A percentile compares a stretch with the other conserved stretches of the same genome.
Evolutionary conservation across 1,139 yeast species (phyloP).

Genomic region (Blastobotrys proliferans): DNA sequence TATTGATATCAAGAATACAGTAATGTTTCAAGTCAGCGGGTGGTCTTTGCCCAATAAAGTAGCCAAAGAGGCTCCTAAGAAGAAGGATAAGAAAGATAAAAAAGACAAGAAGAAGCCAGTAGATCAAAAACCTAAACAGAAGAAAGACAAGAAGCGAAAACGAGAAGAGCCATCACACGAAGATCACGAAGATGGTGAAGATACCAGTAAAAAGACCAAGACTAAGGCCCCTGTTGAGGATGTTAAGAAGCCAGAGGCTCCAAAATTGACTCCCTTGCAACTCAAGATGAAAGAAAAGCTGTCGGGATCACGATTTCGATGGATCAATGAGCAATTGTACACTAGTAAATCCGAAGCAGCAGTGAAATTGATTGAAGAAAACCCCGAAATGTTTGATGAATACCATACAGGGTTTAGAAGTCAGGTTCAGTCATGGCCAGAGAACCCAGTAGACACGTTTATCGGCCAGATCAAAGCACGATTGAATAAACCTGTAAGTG

Average conservation of each 20-base stretch:
- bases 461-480: constrained; percentile 66
- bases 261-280: constrained; percentile 73
- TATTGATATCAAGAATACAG: constrained; percentile 1
- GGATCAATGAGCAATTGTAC: constrained; percentile 95
- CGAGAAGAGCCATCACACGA: no score
- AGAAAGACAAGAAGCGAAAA: constrained; percentile 21
- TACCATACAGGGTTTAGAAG: constrained; percentile 93
- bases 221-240: constrained; percentile 6
- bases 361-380: constrained; percentile 62
- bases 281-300: constrained; percentile 93
- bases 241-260: constrained; percentile 2
- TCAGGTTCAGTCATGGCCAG: constrained; percentile 97
- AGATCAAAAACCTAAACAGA: constrained; percentile 20
- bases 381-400: constrained; percentile 87
- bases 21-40: constrained; percentile 70
- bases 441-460: constrained; percentile 89
- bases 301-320: constrained; percentile 91
- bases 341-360: constrained; percentile 81
- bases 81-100: constrained; percentile 18
- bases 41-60: constrained; percentile 67
- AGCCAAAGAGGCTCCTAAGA: constrained; percentile 31
- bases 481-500: constrained; percentile 65
- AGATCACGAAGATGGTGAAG: constrained; percentile 8
- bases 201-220: neutral
- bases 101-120: constrained; percentile 19